Evolutionary conservation across 495 filamentous ascomycete species (phyloP), one percentile per base, ranked within the genome.

Genomic region (Pyronema omphalodes): DNA sequence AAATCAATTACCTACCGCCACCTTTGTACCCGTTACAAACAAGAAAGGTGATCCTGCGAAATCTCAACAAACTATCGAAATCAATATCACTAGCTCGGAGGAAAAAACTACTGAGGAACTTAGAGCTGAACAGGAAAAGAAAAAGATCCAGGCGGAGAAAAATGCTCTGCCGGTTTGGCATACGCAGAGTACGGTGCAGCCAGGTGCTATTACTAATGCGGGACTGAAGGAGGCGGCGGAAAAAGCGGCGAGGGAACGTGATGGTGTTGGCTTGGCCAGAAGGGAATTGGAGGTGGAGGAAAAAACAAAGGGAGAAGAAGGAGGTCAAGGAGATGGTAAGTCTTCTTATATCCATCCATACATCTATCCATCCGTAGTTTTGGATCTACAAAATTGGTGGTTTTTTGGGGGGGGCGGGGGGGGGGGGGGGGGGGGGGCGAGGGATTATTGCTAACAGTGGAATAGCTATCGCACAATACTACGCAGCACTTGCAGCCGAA

Each of bases 141-240:
- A 84, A 60, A 85, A 84, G 51, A 76, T 77, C 47, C 66, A 89
- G 55, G 81, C 83, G 45, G 74, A 77, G 58, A 84, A 93, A 67
- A 99, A 99, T 57, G 79, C 78, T 4, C 70, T 99, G 37, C 91
- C 91, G 0, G 73, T 80, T 9, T 95, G 93, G 87, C 88, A 94
- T 63, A 84, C 83, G 1, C 79, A 85, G 45, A 87, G 81, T 44
- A 94, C 89, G 1, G 84, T 99, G 41, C 52, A 57, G 7, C 69
- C 72, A 5, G 69, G 70, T 65, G 64, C 69, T 14, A 57, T 58
- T 40, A 57, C 67, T 17, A 54, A 55, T 51, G 48, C 55, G 45
- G 53, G 62, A 23, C 45, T 63, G 8, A 64, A 59, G 33, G 69
- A 67, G 54, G 65, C 61, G n/a, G 62, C 57, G 9, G 71, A 67